A percentile compares a stretch with the other conserved stretches of the same genome.
phyloP scores from a whole-genome alignment of 2,329 filamentous ascomycete species.

The Pseudogymnoascus sp. region DNA sequence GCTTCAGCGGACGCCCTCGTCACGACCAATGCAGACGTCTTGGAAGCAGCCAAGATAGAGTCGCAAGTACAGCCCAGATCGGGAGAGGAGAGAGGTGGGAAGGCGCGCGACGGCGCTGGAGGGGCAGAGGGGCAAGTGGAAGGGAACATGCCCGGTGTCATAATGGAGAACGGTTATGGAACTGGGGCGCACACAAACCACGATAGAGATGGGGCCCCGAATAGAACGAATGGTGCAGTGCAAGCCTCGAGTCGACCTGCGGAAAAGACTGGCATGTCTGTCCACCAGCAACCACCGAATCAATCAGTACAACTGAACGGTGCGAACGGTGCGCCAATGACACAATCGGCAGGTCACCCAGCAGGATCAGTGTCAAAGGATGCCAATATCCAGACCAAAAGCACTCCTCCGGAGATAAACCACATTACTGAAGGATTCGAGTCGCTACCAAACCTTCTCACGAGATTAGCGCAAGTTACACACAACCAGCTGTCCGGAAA shows the following conservation, averaged over 20 bases:
- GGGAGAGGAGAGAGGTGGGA: constrained; percentile 25
- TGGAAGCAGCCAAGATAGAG: constrained; percentile 30
- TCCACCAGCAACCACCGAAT: constrained; percentile 22
- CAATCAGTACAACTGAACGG: constrained; percentile 29
- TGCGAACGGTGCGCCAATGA: constrained; percentile 14
- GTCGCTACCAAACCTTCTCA: constrained; percentile 67
- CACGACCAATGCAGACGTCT: constrained; percentile 6
- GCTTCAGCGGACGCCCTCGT: constrained; percentile 2
- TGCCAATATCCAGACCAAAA: constrained; percentile 42
- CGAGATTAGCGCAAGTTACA: constrained; percentile 73
- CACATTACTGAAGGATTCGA: constrained; percentile 75
- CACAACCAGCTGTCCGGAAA: constrained; percentile 70
- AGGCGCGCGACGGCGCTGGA: constrained; percentile 22
- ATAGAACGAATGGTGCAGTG: constrained; percentile 38
- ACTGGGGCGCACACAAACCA: constrained; percentile 50
- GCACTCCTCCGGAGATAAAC: constrained; percentile 54
- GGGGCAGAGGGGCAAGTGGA: constrained; percentile 18
- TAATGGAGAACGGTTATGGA: constrained; percentile 49
- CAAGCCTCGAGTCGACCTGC: constrained; percentile 21
- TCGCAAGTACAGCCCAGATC: constrained; percentile 23
- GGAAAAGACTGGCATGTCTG: constrained; percentile 17
- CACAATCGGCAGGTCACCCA: constrained; percentile 16
- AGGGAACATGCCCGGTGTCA: constrained; percentile 46
- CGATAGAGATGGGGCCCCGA: constrained; percentile 42
- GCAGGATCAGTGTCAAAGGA: constrained; percentile 21